Base-by-base conservation (phyloP, 805 yeast genomes). In the Yueomyces sp. region DNA sequence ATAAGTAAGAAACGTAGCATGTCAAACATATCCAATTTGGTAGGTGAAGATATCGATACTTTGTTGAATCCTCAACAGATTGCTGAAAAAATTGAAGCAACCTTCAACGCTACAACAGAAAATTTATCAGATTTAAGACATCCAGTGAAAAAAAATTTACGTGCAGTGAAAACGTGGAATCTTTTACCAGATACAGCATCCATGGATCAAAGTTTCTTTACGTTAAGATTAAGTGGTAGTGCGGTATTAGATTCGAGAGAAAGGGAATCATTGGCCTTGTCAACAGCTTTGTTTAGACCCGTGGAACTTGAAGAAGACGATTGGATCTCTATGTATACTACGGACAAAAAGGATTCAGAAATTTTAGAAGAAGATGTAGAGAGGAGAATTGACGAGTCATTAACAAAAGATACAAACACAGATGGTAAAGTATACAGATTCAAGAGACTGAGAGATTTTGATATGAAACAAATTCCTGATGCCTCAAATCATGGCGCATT, bases 101-200 rank as follows among this genome's bases (percentile, higher is more conserved):
- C 87, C 37, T 92, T 92, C 57, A 85, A 76, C 36, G 65, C 65
- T 33, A 79, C 83, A 3, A 72, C 71, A 38, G 59, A 63, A 9
- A 72, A 71, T 39, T 50, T 73, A 27, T 52, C 63, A 1, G 52
- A 60, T 8, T 66, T 87, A 47, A 70, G 65, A 51, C 98, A 92
- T 64, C 98, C 98, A 32, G 71, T 74, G 29, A 85, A 80, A 65
- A 81, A 74, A 55, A 68, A 74, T 45, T 64, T 86, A 42, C 78
- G 72, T 44, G 95, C 95, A 0, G 87, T 80, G 26, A 72, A 70
- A 47, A 70, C 86, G 2, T 85, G 87, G 85, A 80, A 81, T 28
- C 66, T 92, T 29, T 66, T 88, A 48, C 98, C 98, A 5, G 96
- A 92, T 61, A 78, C 92, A 7, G 79, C 90, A n/a, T 75, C 84